Evolutionary conservation across 2,329 filamentous ascomycete species (phyloP), one percentile per base, ranked within the genome.

Genomic region (Beauveria pseudobassiana): DNA sequence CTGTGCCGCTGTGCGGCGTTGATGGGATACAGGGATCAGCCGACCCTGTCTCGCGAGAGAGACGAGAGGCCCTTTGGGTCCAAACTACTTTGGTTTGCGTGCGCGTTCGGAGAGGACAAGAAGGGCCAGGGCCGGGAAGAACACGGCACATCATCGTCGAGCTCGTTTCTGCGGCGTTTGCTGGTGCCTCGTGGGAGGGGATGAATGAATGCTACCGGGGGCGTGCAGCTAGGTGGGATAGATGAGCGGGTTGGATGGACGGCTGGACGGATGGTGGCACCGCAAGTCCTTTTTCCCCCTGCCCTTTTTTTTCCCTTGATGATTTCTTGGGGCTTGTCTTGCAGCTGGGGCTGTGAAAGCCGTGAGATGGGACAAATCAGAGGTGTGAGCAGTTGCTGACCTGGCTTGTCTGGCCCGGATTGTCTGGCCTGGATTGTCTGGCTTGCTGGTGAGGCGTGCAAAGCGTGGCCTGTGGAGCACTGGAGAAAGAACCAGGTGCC

Each of bases 1-100:
- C 45, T 42, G 34, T 43, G 46, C 34, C 46, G 56, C 56, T 42
- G 34, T 43, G 34, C 34, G 56, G 56, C 56, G 56, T 43, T 43
- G 56, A 59, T 59, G 24, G 45, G 48, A 51, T 59, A 51, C 46
- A 59, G 34, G 56, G 56, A 59, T 59, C 48, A 59, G 56, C 46
- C 46, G 48, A 51, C 56, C 56, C 38, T 43, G 55, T 57, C 26
- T 48, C 40, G 34, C 34, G 22, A 48, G 10, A n/a, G 43, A 46
- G 34, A 22, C 51, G 51, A 38, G 18, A 50, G 38, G 22, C 5
- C n/a, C 12, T 24, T 22, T 38, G 51, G 24, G 24, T 8, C 2
- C 28, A 52, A 38, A 52, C 28, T n/a, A 16, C 18, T 22, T n/a
- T 56, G 48, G 53, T 45, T 18, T 56, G 53, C 26, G 28, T 46